Evolutionary conservation across 2,329 filamentous ascomycete species (phyloP), one percentile per base, ranked within the genome.

Genomic region (Colletotrichum lindemuthianum): DNA sequence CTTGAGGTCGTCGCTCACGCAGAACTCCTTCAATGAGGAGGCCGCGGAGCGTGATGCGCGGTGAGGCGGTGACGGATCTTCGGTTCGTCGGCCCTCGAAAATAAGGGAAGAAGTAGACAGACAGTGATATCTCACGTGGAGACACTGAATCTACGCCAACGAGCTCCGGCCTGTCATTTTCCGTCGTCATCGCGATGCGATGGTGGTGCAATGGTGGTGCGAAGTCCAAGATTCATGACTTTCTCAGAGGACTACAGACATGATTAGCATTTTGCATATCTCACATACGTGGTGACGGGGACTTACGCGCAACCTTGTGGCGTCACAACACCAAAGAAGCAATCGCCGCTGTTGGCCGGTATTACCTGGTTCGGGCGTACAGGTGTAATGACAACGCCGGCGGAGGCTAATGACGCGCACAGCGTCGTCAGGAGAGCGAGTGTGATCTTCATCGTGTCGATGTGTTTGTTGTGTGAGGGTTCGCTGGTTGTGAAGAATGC

Each of bases 241-340:
- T 56, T 32, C 58, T 41, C 34, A 65, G 24, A 13, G 61, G 61
- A 33, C 61, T 65, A 12, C 4, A 8, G 2, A 8, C 24, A 24
- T 8, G 1, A 1, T 4, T 9, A 5, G 43, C 49, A 34, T 13
- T 54, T 1, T 3, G n/a, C n/a, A 32, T 24, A 24, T 24, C 24
- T 4, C 24, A 24, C 24, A 24, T 24, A 5, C 24, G 11, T 9
- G 2, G 1, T 16, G 47, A 13, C 4, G 11, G 7, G 39, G 8
- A 78, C 84, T 69, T 72, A 88, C 86, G 78, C 86, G 82, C 86
- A 88, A 39, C 86, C 86, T 58, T 79, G 76, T 5, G 86, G 84
- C 37, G 86, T 88, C 6, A 81, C 79, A 15, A 85, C 83, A 39
- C 86, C 86, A 69, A 82, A 86, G 69, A 81, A 84, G 72, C 86